phyloP scores from a whole-genome alignment of 108 stramenopile genomes.

The Chaetoceros muelleri region DNA sequence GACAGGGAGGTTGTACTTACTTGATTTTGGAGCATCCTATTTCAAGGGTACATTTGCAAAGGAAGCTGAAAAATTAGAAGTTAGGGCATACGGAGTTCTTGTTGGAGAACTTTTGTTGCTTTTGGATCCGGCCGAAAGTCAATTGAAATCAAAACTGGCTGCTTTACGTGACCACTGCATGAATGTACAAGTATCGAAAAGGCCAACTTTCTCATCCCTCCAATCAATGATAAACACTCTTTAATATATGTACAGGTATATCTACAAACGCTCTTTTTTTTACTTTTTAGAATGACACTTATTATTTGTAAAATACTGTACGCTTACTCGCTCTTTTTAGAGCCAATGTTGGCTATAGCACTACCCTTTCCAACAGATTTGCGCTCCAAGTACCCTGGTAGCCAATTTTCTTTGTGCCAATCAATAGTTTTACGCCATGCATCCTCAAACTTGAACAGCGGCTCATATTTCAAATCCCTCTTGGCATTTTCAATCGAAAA shows the following conservation, averaged over 20 bases:
- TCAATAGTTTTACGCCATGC: constrained; percentile 86
- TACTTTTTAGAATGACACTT: too few species aligned
- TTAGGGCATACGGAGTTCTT: constrained; percentile 1
- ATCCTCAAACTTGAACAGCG: constrained; percentile 77
- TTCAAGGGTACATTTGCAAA: neutral
- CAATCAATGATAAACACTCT: too few species aligned
- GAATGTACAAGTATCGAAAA: neutral
- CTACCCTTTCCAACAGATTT: neutral
- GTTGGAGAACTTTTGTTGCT: neutral
- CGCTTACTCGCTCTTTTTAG: neutral
- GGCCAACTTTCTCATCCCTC: too few species aligned
- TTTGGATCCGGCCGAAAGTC: neutral
- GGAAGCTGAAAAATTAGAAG: neutral
- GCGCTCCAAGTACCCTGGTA: constrained; percentile 36
- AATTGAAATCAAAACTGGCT: neutral
- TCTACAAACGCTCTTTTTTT: too few species aligned
- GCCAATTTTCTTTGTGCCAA: constrained; percentile 92
- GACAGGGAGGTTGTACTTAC: constrained; percentile 1
- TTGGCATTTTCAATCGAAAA: constrained; percentile 83
- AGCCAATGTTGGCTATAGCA: neutral
- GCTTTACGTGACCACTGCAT: neutral
- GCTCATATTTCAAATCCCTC: constrained; percentile 86
- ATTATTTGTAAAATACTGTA: too few species aligned
- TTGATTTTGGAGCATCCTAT: constrained; percentile 10
- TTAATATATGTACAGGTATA: too few species aligned